phyloP scores from a whole-genome alignment of 768 basidiomycete genomes.

The Boletus coccyginus region DNA sequence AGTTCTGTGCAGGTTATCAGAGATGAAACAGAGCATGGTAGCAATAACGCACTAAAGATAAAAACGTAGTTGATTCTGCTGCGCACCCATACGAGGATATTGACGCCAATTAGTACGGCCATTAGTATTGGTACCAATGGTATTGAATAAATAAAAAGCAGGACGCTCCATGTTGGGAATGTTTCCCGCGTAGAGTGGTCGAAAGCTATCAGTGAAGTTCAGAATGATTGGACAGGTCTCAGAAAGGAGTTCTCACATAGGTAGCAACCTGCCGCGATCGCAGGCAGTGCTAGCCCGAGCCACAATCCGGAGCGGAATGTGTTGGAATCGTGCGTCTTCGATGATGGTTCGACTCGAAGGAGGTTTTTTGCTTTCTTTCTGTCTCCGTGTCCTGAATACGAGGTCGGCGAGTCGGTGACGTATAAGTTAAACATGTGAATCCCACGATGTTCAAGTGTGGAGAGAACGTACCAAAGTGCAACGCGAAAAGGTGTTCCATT shows the following conservation, averaged over 20 bases:
- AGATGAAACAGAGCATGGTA: neutral
- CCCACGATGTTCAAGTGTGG: no score
- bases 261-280: slow-evolving; percentile 61
- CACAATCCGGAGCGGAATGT: slow-evolving; percentile 72
- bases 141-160: slow-evolving; percentile 78
- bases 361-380: slow-evolving; percentile 69
- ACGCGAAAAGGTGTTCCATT: slow-evolving; percentile 75
- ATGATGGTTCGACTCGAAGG: slow-evolving; percentile 51
- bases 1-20: slow-evolving; percentile 48
- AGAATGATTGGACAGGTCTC: neutral
- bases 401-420: neutral
- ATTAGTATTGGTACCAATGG: slow-evolving; percentile 75
- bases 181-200: slow-evolving; percentile 46
- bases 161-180: slow-evolving; percentile 67
- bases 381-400: slow-evolving; percentile 57
- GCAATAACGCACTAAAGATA: slow-evolving; percentile 63
- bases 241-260: slow-evolving; percentile 37
- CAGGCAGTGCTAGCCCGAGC: slow-evolving; percentile 72
- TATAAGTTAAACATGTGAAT: neutral
- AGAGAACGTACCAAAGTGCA: slow-evolving; percentile 64
- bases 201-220: slow-evolving; percentile 43
- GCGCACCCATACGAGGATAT: slow-evolving; percentile 72
- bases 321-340: slow-evolving; percentile 65
- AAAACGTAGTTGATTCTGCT: slow-evolving; percentile 91
- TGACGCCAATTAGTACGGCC: slow-evolving; percentile 74